These are phyloP conservation scores for Fusarium sp. DNA, from an alignment of 2,329 filamentous ascomycete species.

Conservation along the genomic window DNA sequence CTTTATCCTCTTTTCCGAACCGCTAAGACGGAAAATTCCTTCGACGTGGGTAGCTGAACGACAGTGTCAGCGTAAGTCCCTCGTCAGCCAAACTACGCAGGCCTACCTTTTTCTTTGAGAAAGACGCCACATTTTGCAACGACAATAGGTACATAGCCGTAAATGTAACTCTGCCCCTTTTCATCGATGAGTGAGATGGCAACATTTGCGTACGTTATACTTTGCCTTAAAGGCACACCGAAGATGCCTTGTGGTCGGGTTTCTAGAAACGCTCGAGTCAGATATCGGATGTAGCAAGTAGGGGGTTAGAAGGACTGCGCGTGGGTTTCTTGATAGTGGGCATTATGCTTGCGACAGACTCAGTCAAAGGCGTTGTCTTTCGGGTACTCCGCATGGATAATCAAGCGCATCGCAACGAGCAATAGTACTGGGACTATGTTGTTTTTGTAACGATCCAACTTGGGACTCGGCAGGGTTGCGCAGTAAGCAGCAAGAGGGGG, in stretches of 20 bases:
- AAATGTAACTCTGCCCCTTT: conserved; percentile 94
- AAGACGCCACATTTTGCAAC: conserved; percentile 98
- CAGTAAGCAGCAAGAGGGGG: conserved; percentile 14
- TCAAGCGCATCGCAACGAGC: conserved; percentile 15
- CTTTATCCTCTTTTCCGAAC: conserved; percentile 98
- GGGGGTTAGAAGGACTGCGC: conserved; percentile 6
- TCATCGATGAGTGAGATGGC: conserved; percentile 96
- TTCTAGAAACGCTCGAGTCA: conserved; percentile 55
- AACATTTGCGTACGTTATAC: conserved; percentile 97
- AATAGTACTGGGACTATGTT: not conserved
- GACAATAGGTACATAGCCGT: conserved; percentile 97
- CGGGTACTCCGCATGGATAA: not conserved
- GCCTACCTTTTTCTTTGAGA: conserved; percentile 94
- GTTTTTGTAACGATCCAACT: conserved; percentile 13
- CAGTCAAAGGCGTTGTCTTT: not conserved
- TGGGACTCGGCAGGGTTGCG: conserved; percentile 13
- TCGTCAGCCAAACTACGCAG: not conserved
- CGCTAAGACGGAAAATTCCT: conserved; percentile 95
- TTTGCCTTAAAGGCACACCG: conserved; percentile 90
- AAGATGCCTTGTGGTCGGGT: conserved; percentile 82
- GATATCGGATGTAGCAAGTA: conserved; percentile 17
- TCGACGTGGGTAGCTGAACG: conserved; percentile 87
- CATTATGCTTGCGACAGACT: conserved; percentile 8
- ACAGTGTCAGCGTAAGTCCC: conserved; percentile 42
- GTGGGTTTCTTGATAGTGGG: not conserved